Percentiles rank a stretch among this genome's conserved stretches.
Evolutionary conservation across 805 yeast genomes (phyloP).

Genomic region (Starmerella floricola): DNA sequence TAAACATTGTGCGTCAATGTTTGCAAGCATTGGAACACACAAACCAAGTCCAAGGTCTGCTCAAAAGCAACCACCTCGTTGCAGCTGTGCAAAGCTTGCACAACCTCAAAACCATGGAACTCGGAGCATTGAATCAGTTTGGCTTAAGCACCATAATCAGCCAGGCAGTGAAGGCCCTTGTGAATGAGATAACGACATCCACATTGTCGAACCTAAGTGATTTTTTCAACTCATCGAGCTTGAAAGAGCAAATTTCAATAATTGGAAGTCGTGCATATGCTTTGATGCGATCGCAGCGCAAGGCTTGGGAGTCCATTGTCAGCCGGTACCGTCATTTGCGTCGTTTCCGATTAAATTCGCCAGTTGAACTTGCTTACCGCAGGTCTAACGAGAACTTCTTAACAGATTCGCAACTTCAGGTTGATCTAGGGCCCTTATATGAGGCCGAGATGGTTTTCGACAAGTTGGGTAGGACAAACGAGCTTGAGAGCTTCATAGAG

Average conservation of each 20-base stretch:
- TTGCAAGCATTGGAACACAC: constrained; percentile 75
- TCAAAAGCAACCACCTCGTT: constrained; percentile 62
- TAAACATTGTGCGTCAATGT: constrained; percentile 54
- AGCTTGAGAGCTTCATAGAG: constrained; percentile 49
- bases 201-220: constrained; percentile 49
- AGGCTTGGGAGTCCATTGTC: constrained; percentile 45
- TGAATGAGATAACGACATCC: constrained; percentile 60
- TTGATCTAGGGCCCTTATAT: constrained; percentile 61
- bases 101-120: constrained; percentile 54
- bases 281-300: constrained; percentile 44
- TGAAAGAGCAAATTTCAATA: constrained; percentile 33
- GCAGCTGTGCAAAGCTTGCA: constrained; percentile 77
- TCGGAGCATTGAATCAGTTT: constrained; percentile 53
- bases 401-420: constrained; percentile 34
- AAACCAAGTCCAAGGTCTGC: constrained; percentile 71
- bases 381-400: constrained; percentile 39
- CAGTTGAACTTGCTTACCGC: constrained; percentile 70
- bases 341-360: constrained; percentile 65
- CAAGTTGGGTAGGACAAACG: constrained; percentile 53
- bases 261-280: constrained; percentile 49
- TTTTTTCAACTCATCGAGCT: constrained; percentile 34
- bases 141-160: constrained; percentile 65
- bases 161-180: constrained; percentile 64
- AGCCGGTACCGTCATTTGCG: constrained; percentile 35
- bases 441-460: constrained; percentile 76